A percentile compares a stretch with the other conserved stretches of the same genome.
These are phyloP conservation scores for Pleurotus cornucopiae DNA, from an alignment of 768 basidiomycete species.

Conservation along the genomic window DNA sequence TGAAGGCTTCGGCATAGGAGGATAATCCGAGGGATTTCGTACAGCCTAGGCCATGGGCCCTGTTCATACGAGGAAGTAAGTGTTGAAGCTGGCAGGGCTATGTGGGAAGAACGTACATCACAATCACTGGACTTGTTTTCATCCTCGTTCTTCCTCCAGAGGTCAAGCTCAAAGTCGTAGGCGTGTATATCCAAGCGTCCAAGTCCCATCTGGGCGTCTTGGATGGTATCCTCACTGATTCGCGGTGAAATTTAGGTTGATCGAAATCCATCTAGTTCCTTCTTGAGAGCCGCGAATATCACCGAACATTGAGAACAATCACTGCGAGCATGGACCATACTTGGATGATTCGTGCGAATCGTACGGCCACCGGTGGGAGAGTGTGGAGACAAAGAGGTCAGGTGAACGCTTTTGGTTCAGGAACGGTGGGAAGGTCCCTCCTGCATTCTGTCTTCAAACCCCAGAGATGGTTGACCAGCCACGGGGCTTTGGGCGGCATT, in stretches of 20 bases:
- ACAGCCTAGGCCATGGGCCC: constrained; percentile 29
- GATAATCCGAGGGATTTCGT: constrained; percentile 27
- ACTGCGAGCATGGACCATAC: too few relatives aligned
- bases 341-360: too few relatives aligned
- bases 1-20: constrained; percentile 25
- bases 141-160: too few relatives aligned
- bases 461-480: neutral
- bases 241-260: neutral
- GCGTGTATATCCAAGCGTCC: constrained; percentile 30
- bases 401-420: too few relatives aligned
- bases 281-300: too few relatives aligned
- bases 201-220: constrained; percentile 25
- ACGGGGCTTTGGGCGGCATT: neutral
- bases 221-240: constrained; percentile 26
- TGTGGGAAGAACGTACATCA: constrained; percentile 1
- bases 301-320: too few relatives aligned
- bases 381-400: too few relatives aligned
- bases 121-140: constrained; percentile 4
- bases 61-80: constrained; percentile 10
- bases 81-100: too few relatives aligned
- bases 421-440: too few relatives aligned
- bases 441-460: too few relatives aligned
- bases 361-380: too few relatives aligned
- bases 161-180: neutral
- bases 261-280: too few relatives aligned